Percentiles rank a stretch among this genome's conserved stretches.
phyloP scores from a whole-genome alignment of 805 yeast genomes.

The Ascoidea asiatica region DNA sequence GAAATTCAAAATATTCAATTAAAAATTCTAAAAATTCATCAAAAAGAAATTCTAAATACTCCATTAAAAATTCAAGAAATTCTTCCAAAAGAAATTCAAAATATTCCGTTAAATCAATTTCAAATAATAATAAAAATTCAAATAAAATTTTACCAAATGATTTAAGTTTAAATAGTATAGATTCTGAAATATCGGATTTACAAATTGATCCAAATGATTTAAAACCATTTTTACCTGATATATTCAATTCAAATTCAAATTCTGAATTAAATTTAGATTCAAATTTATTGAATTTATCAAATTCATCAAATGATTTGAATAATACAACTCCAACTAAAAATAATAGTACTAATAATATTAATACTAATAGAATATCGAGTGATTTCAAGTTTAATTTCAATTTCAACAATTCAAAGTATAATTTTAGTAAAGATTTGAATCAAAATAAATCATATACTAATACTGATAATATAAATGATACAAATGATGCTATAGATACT shows the following conservation, averaged over 20 bases:
- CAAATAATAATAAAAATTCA: background rate
- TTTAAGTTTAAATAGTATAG: background rate
- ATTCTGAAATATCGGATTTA: constrained; percentile 8
- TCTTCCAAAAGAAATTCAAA: background rate
- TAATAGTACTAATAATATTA: background rate
- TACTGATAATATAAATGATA: background rate
- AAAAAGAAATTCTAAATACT: too few species aligned
- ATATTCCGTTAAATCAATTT: background rate
- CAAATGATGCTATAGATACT: background rate
- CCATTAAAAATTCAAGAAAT: background rate
- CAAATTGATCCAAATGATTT: constrained; percentile 8
- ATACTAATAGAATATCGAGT: background rate
- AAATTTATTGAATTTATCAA: too few species aligned
- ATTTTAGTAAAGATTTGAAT: too few species aligned
- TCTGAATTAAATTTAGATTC: background rate
- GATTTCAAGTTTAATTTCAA: background rate
- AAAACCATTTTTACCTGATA: constrained; percentile 8
- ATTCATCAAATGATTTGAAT: too few species aligned
- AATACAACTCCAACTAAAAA: too few species aligned
- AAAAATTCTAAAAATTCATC: background rate
- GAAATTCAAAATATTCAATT: background rate
- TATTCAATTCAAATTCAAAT: constrained; percentile 3
- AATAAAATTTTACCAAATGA: background rate
- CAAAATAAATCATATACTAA: background rate
- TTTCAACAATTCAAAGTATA: background rate